Evolutionary conservation across 768 basidiomycete species (phyloP), one percentile per base, ranked within the genome.

Genomic region (Phlebiopsis flavidoalba): DNA sequence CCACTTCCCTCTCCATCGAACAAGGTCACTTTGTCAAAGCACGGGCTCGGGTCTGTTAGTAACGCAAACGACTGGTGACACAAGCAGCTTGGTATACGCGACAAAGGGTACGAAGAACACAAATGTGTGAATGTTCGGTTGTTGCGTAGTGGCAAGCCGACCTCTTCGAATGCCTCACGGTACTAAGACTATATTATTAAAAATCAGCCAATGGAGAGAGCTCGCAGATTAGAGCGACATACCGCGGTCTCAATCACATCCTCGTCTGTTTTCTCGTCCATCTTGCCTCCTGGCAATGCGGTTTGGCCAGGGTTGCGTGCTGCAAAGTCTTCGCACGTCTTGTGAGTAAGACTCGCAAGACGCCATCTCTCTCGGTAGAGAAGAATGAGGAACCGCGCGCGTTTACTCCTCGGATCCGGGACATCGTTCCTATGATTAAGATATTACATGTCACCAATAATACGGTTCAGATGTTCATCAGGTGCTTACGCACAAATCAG

Each of bases 131-230:
- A 93, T 74, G 52, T 82, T 71, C 0, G 85, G 81, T n/a, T n/a
- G 43, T 79, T 81, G 56, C 76, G 59, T 1, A 84, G 69, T 0
- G 90, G 86, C 2, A 95, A 77, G 1, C 74, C 83, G 19, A 95
- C 89, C 76, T 96, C 94, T 75, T 96, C 94, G 58, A 83, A 71
- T 0, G 94, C 94, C 73, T 96, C 94, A 60, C 94, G 79, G 52
- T 81, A 81, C 93, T 95, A 67, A 31, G 26, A 31, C 26, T 3
- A 31, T 31, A 31, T 31, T 31, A 6, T 31, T 3, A 31, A 3
- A 31, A 31, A 31, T 31, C 26, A 31, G 6, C 26, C 26, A 31
- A 31, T 31, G 7, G 35, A 53, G 0, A 53, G 45, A 56, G 26
- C 26, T 19, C 19, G 10, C 12, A 19, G 6, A 31, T n/a, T 31